Base-by-base conservation (phyloP, 345 rosid genomes). In the Acer saccharum region DNA sequence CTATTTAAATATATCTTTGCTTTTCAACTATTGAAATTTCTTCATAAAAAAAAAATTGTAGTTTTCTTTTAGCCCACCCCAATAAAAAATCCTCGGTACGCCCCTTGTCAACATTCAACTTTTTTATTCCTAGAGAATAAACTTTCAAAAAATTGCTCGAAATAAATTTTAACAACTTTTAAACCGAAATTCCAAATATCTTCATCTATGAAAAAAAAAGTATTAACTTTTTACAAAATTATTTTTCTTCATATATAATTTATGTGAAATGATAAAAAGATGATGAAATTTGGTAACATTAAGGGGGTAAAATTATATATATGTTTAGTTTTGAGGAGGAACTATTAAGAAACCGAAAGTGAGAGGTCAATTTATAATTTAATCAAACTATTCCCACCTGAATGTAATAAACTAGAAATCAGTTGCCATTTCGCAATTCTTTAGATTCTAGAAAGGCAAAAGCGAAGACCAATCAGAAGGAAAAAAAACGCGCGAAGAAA, bases 401-500 rank as follows among this genome's bases (percentile, higher is more conserved):
- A 39, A 12, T 1, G 21, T 39, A 72, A 60, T 2, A n/a, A 6
- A 2, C 2, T 1, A 50, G 20, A 27, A 17, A 25, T 6, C 29
- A 25, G 76, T 74, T 12, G 68, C 75, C 63, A 5, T 6, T 35
- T 8, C 16, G 27, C 13, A 73, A 79, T 25, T 62, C 3, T 6
- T 14, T 16, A 21, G 50, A 66, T 80, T 65, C 77, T 35, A 35
- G 39, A 46, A n/a, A 20, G 81, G 62, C 9, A 16, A n/a, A 13
- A 2, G 14, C 35, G 46, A 0, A 43, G 7, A 71, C 16, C 61
- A 69, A 50, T 65, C 18, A 32, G 35, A 32, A 32, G 55, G 0
- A 1, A 60, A 69, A 25, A 7, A 43, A 73, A 66, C 61, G 35
- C 32, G 73, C 64, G 78, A 72, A 75, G 78, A 67, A 23, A 1